Evolutionary conservation across 169 alveolate species (phyloP).

Genomic region (Eimeria praecox): DNA sequence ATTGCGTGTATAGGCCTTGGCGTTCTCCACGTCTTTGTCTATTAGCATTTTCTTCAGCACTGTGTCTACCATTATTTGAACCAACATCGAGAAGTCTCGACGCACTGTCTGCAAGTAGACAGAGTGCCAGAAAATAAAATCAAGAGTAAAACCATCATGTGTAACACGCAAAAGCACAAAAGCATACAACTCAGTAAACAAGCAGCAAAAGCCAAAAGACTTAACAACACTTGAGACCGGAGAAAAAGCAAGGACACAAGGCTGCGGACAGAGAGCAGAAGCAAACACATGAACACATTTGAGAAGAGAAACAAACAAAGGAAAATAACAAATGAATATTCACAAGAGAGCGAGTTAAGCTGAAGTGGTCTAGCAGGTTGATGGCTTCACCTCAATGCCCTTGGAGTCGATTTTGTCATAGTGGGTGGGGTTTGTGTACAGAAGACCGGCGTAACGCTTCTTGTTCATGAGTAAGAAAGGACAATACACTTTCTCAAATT

Average conservation of each 20-base stretch:
- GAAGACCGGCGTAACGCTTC: slow-evolving; percentile 98
- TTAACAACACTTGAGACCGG: too few species aligned
- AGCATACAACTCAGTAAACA: too few species aligned
- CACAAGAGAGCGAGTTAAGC: too few species aligned
- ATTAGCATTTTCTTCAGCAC: slow-evolving; percentile 94
- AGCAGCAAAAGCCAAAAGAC: too few species aligned
- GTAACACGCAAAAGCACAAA: background rate
- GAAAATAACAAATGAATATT: too few species aligned
- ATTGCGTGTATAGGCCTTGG: slow-evolving; percentile 92
- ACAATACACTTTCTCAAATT: slow-evolving; percentile 98
- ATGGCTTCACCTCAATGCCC: slow-evolving; percentile 92
- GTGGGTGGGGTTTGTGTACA: slow-evolving; percentile 97
- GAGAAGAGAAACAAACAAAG: too few species aligned
- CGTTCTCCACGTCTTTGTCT: slow-evolving; percentile 95
- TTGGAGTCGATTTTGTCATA: slow-evolving; percentile 98
- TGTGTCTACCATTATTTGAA: slow-evolving; percentile 96
- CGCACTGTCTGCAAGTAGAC: slow-evolving; percentile 95
- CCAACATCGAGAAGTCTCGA: slow-evolving; percentile 98
- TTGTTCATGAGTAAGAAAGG: slow-evolving; percentile 98
- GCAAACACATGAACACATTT: too few species aligned
- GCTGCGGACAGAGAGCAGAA: too few species aligned
- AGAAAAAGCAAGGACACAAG: background rate
- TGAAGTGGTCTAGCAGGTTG: too few species aligned
- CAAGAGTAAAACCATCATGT: too few species aligned
- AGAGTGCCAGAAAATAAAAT: too few species aligned